Evolutionary conservation across 2,329 filamentous ascomycete genomes (phyloP).

Genomic region (Ophiognomonia clavigignenti-juglandacearum): DNA sequence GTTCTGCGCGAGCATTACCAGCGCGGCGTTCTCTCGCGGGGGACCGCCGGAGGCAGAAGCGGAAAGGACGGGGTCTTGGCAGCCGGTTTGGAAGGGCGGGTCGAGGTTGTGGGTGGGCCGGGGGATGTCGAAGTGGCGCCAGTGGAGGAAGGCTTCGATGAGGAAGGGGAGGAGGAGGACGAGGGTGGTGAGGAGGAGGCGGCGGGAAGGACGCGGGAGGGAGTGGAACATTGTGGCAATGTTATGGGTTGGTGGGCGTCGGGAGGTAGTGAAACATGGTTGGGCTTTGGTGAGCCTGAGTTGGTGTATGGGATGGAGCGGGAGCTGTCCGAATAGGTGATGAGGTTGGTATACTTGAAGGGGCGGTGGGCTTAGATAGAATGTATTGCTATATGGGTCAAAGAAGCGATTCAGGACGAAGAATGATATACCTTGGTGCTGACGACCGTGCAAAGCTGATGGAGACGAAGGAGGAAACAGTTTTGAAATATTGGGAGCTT

Average conservation of each 20-base stretch:
- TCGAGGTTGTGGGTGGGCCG: conserved; percentile 32
- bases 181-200: conserved; percentile 24
- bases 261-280: too few relatives aligned
- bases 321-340: too few relatives aligned
- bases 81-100: conserved; percentile 33
- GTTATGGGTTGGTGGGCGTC: conserved; percentile 25
- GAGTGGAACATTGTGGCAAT: conserved; percentile 30
- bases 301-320: too few relatives aligned
- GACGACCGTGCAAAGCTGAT: too few relatives aligned
- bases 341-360: too few relatives aligned
- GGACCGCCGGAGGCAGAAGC: conserved; percentile 15
- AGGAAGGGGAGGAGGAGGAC: conserved; percentile 25
- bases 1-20: conserved; percentile 44
- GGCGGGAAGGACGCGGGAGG: conserved; percentile 14
- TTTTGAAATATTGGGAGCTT: too few relatives aligned
- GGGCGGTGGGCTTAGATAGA: too few relatives aligned
- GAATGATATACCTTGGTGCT: too few relatives aligned
- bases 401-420: too few relatives aligned
- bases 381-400: too few relatives aligned
- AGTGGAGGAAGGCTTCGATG: conserved; percentile 31
- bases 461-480: too few relatives aligned
- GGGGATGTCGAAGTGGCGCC: conserved; percentile 28
- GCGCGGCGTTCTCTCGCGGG: conserved; percentile 36
- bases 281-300: too few relatives aligned
- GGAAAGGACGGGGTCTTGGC: conserved; percentile 32